phyloP scores from a whole-genome alignment of 2,329 filamentous ascomycete species.

The Grosmannia serpens region DNA sequence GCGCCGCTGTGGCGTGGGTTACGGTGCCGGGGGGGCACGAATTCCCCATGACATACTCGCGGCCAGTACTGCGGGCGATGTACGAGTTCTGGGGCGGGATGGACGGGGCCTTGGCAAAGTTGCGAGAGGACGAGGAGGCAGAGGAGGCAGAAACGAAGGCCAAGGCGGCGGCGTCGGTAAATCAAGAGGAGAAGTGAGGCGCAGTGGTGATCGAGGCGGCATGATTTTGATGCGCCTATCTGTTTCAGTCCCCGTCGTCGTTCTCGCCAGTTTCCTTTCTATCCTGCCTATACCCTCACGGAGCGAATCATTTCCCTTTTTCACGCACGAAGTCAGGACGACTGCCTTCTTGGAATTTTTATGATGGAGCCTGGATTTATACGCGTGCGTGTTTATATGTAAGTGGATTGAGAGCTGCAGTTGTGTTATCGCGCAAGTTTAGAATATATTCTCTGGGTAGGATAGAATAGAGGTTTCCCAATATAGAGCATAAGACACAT shows the following conservation, averaged over 20 bases:
- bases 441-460: no score
- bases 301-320: no score
- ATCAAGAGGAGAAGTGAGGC: neutral
- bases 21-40: constrained; percentile 46
- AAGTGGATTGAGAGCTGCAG: no score
- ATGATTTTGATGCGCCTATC: no score
- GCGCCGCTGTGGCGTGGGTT: constrained; percentile 36
- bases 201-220: neutral
- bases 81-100: constrained; percentile 33
- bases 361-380: no score
- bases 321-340: no score
- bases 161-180: neutral
- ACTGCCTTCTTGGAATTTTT: no score
- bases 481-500: no score
- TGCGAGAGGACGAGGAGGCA: constrained; percentile 2
- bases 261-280: neutral
- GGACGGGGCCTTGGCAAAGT: neutral
- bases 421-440: no score
- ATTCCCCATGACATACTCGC: constrained; percentile 47
- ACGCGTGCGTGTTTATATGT: no score
- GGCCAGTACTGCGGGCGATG: constrained; percentile 32
- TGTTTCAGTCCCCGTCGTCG: no score
- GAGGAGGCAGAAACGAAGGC: constrained; percentile 4
- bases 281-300: neutral
- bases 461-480: no score